Base-by-base conservation (phyloP, 495 filamentous ascomycete species). In the Neurospora sp. region DNA sequence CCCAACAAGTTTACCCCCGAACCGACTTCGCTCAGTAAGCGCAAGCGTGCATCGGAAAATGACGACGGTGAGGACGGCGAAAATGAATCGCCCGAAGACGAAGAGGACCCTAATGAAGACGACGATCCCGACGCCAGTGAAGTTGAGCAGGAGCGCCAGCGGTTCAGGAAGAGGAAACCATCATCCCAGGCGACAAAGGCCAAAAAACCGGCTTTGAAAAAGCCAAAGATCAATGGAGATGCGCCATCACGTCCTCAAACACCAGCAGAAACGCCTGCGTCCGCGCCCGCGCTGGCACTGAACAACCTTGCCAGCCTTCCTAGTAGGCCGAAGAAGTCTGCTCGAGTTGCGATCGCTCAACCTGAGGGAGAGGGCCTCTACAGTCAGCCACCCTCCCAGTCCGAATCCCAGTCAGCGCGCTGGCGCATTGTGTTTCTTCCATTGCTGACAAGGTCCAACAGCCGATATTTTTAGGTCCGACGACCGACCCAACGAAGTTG, bases 381-480 rank as follows among this genome's bases (percentile, higher is more conserved):
- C 82, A 90, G 93, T 96, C 82, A 78, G 88, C 81, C 28, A 15
- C 31, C 39, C 28, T 37, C 48, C 42, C 28, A 17, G 54, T 9
- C 15, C 54, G 28, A 42, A 36, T 28, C 59, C 34, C 54, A 62
- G 28, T 9, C 59, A 34, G 54, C 28, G 28, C 28, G 24, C 19
- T 38, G 42, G 39, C 37, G 48, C 36, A 28, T 70, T 54, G 39
- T 40, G 24, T 73, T 9, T 62, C 24, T 24, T 21, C 11, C 24
- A 54, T 77, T 74, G 79, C 83, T 69, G 82, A 73, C 69, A 72
- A 75, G 15, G 62, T 76, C 10, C 4, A 54, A 37, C 79, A 97
- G 93, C 89, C 78, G 92, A 95, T 73, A 87, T 97, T 7, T 97
- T 96, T 80, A 88, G 86, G n/a, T 89, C 90, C 59, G 90, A 88